Evolutionary conservation across 2,329 filamentous ascomycete genomes (phyloP).

Genomic region (Plectosphaerella cucumerina): DNA sequence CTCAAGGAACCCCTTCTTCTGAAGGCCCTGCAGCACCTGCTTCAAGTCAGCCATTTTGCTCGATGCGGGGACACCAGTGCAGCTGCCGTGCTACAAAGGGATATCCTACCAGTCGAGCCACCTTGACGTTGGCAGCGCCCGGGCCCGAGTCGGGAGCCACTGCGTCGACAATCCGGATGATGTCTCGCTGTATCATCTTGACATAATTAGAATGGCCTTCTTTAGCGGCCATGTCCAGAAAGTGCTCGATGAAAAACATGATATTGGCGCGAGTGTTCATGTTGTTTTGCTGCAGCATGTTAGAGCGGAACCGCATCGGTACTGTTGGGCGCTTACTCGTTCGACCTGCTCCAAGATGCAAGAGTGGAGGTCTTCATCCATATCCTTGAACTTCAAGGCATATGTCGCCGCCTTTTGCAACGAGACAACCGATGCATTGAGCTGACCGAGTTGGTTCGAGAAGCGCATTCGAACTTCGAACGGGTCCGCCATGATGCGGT

Average conservation of each 20-base stretch:
- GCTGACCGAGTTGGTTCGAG: slow-evolving; percentile 80
- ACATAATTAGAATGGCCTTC: slow-evolving; percentile 78
- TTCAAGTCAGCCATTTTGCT: neutral
- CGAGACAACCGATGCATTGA: slow-evolving; percentile 85
- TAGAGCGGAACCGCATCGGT: neutral
- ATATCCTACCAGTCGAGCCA: slow-evolving; percentile 69
- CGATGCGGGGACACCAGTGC: neutral
- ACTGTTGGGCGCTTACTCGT: slow-evolving; percentile 45
- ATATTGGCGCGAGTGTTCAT: slow-evolving; percentile 99
- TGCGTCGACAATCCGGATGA: slow-evolving; percentile 84
- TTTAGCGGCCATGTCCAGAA: slow-evolving; percentile 79
- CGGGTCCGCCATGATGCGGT: slow-evolving; percentile 61
- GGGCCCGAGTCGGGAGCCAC: slow-evolving; percentile 84
- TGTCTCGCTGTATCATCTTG: slow-evolving; percentile 92
- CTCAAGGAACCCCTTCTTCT: slow-evolving; percentile 69
- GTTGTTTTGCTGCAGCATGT: slow-evolving; percentile 56
- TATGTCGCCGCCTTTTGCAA: slow-evolving; percentile 92
- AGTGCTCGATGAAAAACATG: slow-evolving; percentile 97
- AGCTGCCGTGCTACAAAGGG: no score
- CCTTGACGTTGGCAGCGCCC: slow-evolving; percentile 89
- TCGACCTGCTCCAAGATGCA: slow-evolving; percentile 97
- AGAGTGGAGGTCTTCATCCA: slow-evolving; percentile 95
- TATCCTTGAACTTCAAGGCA: slow-evolving; percentile 88
- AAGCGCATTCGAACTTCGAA: slow-evolving; percentile 99
- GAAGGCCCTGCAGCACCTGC: slow-evolving; percentile 65